Base-by-base conservation (phyloP, 208 protist genomes). In the Wallacemonas sp. region DNA sequence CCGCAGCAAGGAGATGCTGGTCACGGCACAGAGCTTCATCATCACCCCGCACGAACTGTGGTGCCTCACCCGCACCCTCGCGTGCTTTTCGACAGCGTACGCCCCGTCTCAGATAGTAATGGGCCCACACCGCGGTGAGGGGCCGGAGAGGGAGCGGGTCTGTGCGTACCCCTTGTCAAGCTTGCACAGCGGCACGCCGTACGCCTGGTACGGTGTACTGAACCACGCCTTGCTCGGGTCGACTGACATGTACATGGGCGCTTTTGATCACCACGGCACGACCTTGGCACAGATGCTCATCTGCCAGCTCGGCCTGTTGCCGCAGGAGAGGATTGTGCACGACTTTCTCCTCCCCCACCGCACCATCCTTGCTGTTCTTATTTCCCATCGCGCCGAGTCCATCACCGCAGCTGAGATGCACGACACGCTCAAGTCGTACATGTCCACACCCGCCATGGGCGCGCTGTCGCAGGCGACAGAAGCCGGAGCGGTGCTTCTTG, bases 11-110 rank as follows among this genome's bases (percentile, higher is more conserved):
- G 32, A 41, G 3, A 18, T n/a, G 14, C 52, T 59, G 3, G 52
- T 25, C 7, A 22, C 14, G 3, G 3, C 4, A 14, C 52, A 59
- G 20, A 4, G 22, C 5, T 25, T 4, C 52, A 59, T 29, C 31
- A 20, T 59, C n/a, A 31, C 32, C 4, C 52, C 52, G 14, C 52
- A 59, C 31, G 52, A 59, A 29, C 26, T 42, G 16, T 33, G 12
- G 5, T 8, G 36, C n/a, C 31, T 59, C 31, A 59, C 52, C 11
- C 10, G 52, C 26, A 28, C 52, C 8, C 52, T 59, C 16, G 52
- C 52, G 10, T 8, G 12, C 5, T 59, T 41, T 14, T 16, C 36
- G 10, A 41, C n/a, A n/a, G n/a, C n/a, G n/a, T n/a, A n/a, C n/a
- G n/a, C n/a, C n/a, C n/a, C n/a, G n/a, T n/a, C n/a, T n/a, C n/a